Evolutionary conservation across 2,329 filamentous ascomycete species (phyloP), one percentile per base, ranked within the genome.

Genomic region (Mycosphaerelloides madeirae): DNA sequence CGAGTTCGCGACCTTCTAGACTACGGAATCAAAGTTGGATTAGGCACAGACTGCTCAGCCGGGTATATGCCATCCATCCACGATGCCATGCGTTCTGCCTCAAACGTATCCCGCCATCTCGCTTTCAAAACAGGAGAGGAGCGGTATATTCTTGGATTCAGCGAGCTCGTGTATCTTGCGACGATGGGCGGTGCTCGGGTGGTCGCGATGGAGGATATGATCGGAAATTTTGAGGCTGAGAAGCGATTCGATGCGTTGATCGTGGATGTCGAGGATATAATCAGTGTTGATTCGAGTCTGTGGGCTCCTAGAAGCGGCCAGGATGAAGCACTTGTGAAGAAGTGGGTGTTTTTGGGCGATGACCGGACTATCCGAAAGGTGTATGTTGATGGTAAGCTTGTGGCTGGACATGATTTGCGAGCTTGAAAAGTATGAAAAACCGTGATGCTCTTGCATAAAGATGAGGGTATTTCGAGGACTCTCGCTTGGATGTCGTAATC

Each of bases 21-120:
- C 1, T 65, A 69, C 1, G 79, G 73, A 1, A 76, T 84, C 57
- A 81, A 83, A 47, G 79, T 84, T n/a, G 81, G 81, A 0, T 63
- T 85, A 0, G 81, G 81, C 0, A 84, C 81, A 0, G 81, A 84
- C 50, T 78, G 74, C 33, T 79, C 80, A 2, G 81, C 79, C 22
- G 80, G 81, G 0, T 83, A 77, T 61, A 78, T 79, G 3, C 73
- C 71, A 4, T 76, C 73, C 8, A 81, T 84, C 56, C 66, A 82
- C 1, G 74, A 79, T 47, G 72, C 72, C 1, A 80, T 81, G 65
- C 68, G 78, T 7, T 74, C 79, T 50, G 76, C 80, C 0, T 70
- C 83, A 44, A 73, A 83, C 31, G 68, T 68, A 3, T 69, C 68
- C 1, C 64, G 65, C 42, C 65, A 68, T 14, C 58, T 60, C 12